phyloP scores from a whole-genome alignment of 1,284 basidiomycete genomes.

The Xerocomus cyaneibrunnescens region DNA sequence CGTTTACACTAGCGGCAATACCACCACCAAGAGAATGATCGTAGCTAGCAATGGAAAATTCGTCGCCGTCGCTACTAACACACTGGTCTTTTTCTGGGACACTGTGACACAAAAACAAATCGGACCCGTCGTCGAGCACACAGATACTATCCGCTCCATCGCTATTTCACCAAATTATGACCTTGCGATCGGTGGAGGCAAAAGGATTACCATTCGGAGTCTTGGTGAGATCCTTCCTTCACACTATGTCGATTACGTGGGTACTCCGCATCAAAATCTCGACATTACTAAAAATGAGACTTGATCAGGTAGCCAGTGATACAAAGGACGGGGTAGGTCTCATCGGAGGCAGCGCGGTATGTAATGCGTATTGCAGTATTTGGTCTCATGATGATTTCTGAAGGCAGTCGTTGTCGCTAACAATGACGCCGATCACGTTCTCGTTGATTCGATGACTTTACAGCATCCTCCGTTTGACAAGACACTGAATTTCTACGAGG shows the following conservation, averaged over 20 bases:
- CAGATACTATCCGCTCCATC: slow-evolving; percentile 1
- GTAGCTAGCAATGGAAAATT: slow-evolving; percentile 7
- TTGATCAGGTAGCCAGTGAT: background rate
- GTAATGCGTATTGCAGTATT: background rate
- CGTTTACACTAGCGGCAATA: background rate
- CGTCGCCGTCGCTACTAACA: background rate
- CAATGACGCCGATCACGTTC: background rate
- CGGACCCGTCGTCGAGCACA: background rate
- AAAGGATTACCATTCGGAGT: slow-evolving; percentile 1
- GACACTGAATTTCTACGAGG: background rate
- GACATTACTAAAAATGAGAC: background rate
- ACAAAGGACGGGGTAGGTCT: background rate
- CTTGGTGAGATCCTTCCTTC: slow-evolving; percentile 5
- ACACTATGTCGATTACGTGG: slow-evolving; percentile 1
- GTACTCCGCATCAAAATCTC: background rate
- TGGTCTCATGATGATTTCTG: background rate
- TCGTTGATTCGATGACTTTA: background rate
- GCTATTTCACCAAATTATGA: slow-evolving; percentile 4
- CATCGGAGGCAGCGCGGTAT: background rate
- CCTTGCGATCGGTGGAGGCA: slow-evolving; percentile 1
- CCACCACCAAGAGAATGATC: background rate
- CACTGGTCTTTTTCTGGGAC: slow-evolving; percentile 6
- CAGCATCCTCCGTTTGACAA: background rate
- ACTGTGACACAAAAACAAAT: background rate
- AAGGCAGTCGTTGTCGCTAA: background rate